Conservation (phyloP, 768 basidiomycete genomes). For the Sutorius australiensis region DNA sequence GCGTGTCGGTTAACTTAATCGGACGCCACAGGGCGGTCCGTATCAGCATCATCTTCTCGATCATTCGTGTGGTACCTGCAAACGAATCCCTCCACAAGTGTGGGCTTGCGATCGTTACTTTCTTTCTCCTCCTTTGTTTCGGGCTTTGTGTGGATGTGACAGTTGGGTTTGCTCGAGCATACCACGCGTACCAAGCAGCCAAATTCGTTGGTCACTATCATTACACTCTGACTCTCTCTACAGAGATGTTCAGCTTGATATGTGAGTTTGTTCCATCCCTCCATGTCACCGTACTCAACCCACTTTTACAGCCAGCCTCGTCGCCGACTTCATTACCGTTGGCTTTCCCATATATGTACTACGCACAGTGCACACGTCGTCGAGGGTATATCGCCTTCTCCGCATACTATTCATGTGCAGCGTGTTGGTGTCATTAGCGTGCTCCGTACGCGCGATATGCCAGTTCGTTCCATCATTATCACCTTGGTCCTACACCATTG, state of each 20-base stretch:
- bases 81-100: slow-evolving; percentile 8
- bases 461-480: neutral
- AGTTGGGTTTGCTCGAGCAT: neutral
- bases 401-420: slow-evolving; percentile 7
- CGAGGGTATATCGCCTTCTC: slow-evolving; percentile 6
- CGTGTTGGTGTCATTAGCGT: neutral
- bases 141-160: slow-evolving; percentile 1
- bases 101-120: slow-evolving; percentile 1
- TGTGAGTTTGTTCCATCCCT: neutral
- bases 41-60: slow-evolving; percentile 19
- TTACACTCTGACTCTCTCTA: neutral
- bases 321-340: neutral
- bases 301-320: neutral
- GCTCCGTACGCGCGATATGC: neutral
- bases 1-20: neutral
- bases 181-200: neutral
- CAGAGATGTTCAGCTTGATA: slow-evolving; percentile 2
- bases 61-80: slow-evolving; percentile 15
- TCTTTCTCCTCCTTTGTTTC: slow-evolving; percentile 11
- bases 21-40: slow-evolving; percentile 15
- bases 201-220: neutral
- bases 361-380: neutral
- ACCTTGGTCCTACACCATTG: neutral
- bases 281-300: neutral
- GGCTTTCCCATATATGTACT: slow-evolving; percentile 10